Base-by-base conservation (phyloP, 2,329 filamentous ascomycete genomes). In the Colletotrichum paranaense region DNA sequence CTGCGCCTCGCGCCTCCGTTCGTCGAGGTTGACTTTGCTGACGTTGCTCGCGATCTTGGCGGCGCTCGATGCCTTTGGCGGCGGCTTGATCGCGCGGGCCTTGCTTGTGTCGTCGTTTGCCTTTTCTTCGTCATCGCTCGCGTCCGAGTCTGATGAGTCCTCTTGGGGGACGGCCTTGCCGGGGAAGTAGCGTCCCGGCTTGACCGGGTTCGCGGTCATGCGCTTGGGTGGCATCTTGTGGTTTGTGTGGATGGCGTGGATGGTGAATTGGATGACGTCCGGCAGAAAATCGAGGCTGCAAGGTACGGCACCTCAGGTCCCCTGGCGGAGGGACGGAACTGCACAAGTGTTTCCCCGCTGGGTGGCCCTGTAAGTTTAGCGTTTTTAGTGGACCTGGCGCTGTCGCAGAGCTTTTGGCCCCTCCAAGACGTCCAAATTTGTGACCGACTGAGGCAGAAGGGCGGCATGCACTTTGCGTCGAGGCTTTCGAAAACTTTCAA, bases 151-250 rank as follows among this genome's bases (percentile, higher is more conserved):
- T 52, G 88, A 88, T 14, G 86, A 84, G 19, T 77, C 77, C 22
- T 86, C 87, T 73, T 86, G 88, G 8, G 86, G 89, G 2, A 88
- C 85, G 19, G 92, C 87, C 82, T 98, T 98, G 76, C 97, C 96
- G 19, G 96, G 93, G 72, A 95, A 92, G 79, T 98, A 93, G 70
- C 97, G 93, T 77, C 92, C 90, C 28, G 95, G 94, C 81, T 92
- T 92, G 72, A 92, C 85, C 4, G 94, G 95, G 80, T 98, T 98
- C 75, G 95, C 95, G 75, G 96, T 98, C 94, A 98, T 98, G 79
- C 94, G 93, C 82, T 94, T 95, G 14, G 92, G 91, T 74, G 93
- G 92, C 88, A 90, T 90, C 42, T 58, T 78, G 75, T n/a, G 19
- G 8, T 49, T 49, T 22, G 16, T 49, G 72, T 38, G 42, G 32